Evolutionary conservation across 1,139 yeast species (phyloP), one percentile per base, ranked within the genome.

Genomic region (Kurtzmaniella quercitrusa): DNA sequence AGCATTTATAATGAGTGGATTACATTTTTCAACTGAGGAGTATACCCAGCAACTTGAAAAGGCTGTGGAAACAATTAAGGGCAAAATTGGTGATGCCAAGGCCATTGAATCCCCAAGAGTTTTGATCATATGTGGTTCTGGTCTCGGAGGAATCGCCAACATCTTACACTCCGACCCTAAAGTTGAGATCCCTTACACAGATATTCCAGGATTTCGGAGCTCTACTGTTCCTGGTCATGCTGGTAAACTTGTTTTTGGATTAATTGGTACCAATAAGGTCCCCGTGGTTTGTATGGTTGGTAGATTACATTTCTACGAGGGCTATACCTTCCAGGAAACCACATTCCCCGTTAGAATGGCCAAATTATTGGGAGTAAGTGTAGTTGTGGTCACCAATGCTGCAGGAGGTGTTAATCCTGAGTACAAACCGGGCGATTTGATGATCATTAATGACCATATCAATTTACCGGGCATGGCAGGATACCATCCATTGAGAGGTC

Each of bases 251-350:
- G 71, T 89, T 5, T 83, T 88, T 60, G 98, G 98, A 2, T 63
- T 64, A 33, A 82, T 91, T 54, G 94, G 94, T 1, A 51, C 54
- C 9, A 81, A 80, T 34, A 73, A 71, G 41, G 87, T 84, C 1
- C 94, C 95, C 0, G 95, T 91, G 1, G 78, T 91, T 63, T 83
- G 96, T 55, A 89, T 91, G 96, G 88, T 88, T 44, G 98, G 98
- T 5, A 73, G 98, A 50, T 68, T 91, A 45, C 98, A 91, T 60
- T 86, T 85, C 50, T 93, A 93, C 56, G 98, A 93, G 62, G 98
- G 98, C 1, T 85, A 88, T 61, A 74, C 80, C 16, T 78, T 89
- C 53, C 80, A 78, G 48, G 86, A 86, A 46, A 84, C 96, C 1
- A 88, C 91, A 0, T 86, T 88, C 60, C 97, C 98, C 0, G 73